Evolutionary conservation across 1,284 basidiomycete genomes (phyloP), one percentile per base, ranked within the genome.

Genomic region (Rhodotorula mucilaginosa): DNA sequence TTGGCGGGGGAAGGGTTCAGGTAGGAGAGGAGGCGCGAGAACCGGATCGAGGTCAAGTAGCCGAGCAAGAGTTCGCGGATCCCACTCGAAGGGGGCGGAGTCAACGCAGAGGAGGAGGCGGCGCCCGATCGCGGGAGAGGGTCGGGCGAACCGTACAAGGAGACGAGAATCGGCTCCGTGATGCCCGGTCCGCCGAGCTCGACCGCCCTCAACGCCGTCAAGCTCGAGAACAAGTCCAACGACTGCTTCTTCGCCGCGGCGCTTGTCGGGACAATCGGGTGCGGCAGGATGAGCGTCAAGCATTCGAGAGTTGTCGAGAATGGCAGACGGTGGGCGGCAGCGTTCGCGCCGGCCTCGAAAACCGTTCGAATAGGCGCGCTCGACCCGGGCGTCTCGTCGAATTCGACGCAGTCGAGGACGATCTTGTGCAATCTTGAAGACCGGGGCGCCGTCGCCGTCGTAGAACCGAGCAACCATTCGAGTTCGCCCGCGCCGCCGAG

Each of bases 151-250:
- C 21, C 3, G 49, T 39, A 51, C 8, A 34, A 26, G 18, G 65
- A 64, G 1, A 46, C 8, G 61, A 64, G 52, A 6, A 70, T n/a
- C 3, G 65, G 10, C 5, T 49, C n/a, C 58, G 52, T 46, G 46
- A 70, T 5, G 12, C 65, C 69, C 1, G 64, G 57, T 2, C 69
- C 69, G 44, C 57, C 65, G 46, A 70, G 49, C 16, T 46, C 26
- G 57, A 67, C 48, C 0, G 3, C 19, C 10, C 13, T 8, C 51
- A 70, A 57, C 4, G 46, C n/a, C 23, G 47, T 16, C 23, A 64
- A n/a, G 18, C 21, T 26, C 23, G 51, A 18, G 39, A 70, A 58
- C 8, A 62, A 19, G 19, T 44, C 26, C 19, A 23, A 10, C 8
- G 60, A 29, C 13, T 15, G 47, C 26, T 23, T 10, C 5, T 10